Base-by-base conservation (phyloP, 106 monocot species). In the Cymbidium sinense region DNA sequence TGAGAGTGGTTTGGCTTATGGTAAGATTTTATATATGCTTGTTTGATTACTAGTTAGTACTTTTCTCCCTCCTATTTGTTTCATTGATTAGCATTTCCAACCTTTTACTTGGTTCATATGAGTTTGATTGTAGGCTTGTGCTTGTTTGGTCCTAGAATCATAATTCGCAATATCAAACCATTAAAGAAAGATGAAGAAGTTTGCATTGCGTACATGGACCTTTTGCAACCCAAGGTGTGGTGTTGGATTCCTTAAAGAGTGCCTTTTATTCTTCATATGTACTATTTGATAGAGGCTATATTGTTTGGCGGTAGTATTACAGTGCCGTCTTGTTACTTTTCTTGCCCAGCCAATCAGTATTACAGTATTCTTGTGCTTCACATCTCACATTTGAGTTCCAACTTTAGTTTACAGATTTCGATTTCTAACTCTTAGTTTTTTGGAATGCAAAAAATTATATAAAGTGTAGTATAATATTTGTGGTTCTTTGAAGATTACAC, bases 191-290 rank as follows among this genome's bases (percentile, higher is more conserved):
- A 82, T 0, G 93, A 94, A 52, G 88, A 90, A 74, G 84, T 90
- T 73, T 91, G 74, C 77, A 83, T 96, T 70, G 79, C 89, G 19
- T 96, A 96, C 83, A 85, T 82, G 2, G 96, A 94, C 73, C 77
- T 94, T 51, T 85, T 96, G 82, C 91, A 90, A 67, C 89, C 96
- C 5, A 91, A 86, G 96, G 96, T 96, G 87, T 41, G 27, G 64
- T 64, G 64, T 11, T 15, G 27, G 5, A 6, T 0, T 64, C 27
- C 1, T 11, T 64, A 8, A 64, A 64, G 11, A 5, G 4, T 23
- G 5, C 0, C 2, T 64, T 64, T 64, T 29, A 11, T 52, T 52
- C 1, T 52, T 15, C 41, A 6, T 52, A 18, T 52, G 19, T 15
- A 13, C 52, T 18, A 52, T 52, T 52, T 20, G 3, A 52, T 52